Conservation (phyloP, 352 stramenopile species). For the Phytophthora pseudosyringae region DNA sequence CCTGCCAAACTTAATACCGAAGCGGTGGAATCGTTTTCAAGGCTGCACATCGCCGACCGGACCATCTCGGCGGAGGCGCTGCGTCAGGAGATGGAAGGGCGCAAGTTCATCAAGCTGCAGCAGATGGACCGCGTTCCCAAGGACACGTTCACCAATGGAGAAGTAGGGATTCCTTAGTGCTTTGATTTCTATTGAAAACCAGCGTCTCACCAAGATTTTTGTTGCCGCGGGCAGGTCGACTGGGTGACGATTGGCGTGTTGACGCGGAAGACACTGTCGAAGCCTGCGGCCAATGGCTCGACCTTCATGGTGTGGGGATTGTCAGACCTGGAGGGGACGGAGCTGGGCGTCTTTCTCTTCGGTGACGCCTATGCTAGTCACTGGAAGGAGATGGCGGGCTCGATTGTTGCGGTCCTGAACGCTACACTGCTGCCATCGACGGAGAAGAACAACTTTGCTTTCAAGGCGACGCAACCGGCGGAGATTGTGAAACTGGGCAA, state of each 20-base stretch:
- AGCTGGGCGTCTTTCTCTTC: constrained; percentile 60
- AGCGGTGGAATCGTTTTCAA: constrained; percentile 61
- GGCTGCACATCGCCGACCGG: constrained; percentile 62
- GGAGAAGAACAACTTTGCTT: constrained; percentile 82
- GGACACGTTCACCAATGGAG: constrained; percentile 60
- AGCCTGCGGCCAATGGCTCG: constrained; percentile 63
- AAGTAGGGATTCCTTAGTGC: constrained; percentile 31
- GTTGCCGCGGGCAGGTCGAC: constrained; percentile 44
- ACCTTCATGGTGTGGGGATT: constrained; percentile 86
- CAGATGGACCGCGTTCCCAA: constrained; percentile 62
- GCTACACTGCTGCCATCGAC: constrained; percentile 64
- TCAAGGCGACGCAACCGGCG: constrained; percentile 64
- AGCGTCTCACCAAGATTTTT: not conserved
- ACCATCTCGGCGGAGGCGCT: constrained; percentile 55
- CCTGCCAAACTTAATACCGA: constrained; percentile 24
- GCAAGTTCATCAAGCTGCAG: constrained; percentile 67
- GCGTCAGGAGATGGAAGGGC: constrained; percentile 67
- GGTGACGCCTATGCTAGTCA: constrained; percentile 72
- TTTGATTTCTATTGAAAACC: constrained; percentile 3
- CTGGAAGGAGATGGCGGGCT: constrained; percentile 68
- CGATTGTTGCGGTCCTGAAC: constrained; percentile 76
- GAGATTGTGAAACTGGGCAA: constrained; percentile 72
- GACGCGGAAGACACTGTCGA: constrained; percentile 74
- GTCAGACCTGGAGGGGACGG: constrained; percentile 9
- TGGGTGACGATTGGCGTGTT: constrained; percentile 87